phyloP scores from a whole-genome alignment of 768 basidiomycete genomes.

The Boletus subcaerulescens region DNA sequence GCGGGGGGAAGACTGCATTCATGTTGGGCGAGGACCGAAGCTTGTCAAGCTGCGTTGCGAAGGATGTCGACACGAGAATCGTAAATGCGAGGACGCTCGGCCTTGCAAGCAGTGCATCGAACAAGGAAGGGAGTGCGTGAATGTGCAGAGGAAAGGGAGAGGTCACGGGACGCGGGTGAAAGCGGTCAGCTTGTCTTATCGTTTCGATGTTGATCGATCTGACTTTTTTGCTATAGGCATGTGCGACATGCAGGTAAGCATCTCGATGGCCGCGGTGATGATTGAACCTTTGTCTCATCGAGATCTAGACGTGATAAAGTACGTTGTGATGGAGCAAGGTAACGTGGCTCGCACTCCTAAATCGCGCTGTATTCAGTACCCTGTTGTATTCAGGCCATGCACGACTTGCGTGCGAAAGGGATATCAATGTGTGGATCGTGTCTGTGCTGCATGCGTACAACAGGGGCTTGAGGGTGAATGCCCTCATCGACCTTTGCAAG shows the following conservation, averaged over 20 bases:
- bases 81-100: constrained; percentile 56
- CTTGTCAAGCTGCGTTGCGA: constrained; percentile 59
- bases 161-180: constrained; percentile 62
- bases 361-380: constrained; percentile 4
- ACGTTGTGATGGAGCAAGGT: constrained; percentile 59
- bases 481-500: constrained; percentile 34
- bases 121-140: constrained; percentile 45
- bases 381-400: constrained; percentile 42
- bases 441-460: constrained; percentile 42
- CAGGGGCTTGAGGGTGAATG: constrained; percentile 47
- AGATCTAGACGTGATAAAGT: constrained; percentile 55
- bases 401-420: constrained; percentile 48
- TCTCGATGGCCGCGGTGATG: constrained; percentile 2
- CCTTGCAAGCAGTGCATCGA: constrained; percentile 55
- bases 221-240: constrained; percentile 42
- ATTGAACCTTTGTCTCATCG: constrained; percentile 9
- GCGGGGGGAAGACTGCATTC: constrained; percentile 53
- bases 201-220: constrained; percentile 2
- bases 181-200: constrained; percentile 41
- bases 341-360: constrained; percentile 11
- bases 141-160: constrained; percentile 47
- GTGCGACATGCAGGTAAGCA: constrained; percentile 55
- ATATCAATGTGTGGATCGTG: constrained; percentile 50
- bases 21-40: constrained; percentile 54
- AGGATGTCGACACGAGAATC: constrained; percentile 52